Conservation (phyloP, 208 protist genomes). For the Leishmania tarentolae region DNA sequence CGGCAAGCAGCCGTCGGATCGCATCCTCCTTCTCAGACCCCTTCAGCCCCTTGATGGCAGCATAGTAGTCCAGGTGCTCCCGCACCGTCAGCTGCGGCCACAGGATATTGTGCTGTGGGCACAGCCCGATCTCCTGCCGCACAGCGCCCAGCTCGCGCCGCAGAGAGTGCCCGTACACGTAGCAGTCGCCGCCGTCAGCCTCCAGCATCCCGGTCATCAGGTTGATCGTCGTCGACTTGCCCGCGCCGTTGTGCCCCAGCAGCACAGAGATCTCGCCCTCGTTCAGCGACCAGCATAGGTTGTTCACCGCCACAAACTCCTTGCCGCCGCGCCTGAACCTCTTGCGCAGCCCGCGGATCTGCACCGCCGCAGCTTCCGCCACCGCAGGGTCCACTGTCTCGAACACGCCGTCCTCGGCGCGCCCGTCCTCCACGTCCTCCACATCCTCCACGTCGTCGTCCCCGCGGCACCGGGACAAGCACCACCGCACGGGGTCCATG, state of each 20-base stretch:
- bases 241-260: constrained; percentile 83
- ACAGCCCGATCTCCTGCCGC: constrained; percentile 76
- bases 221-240: constrained; percentile 83
- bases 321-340: constrained; percentile 38
- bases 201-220: constrained; percentile 82
- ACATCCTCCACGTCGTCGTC: background rate
- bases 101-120: constrained; percentile 61
- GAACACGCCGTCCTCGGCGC: constrained; percentile 25
- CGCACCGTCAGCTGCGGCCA: constrained; percentile 78
- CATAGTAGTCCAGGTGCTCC: constrained; percentile 93
- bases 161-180: constrained; percentile 75
- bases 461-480: constrained; percentile 41
- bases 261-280: constrained; percentile 70
- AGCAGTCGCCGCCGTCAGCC: constrained; percentile 66
- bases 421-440: constrained; percentile 27
- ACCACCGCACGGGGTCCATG: constrained; percentile 41
- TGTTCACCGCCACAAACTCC: constrained; percentile 63
- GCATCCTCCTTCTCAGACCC: constrained; percentile 28
- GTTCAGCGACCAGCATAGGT: constrained; percentile 60
- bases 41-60: constrained; percentile 80
- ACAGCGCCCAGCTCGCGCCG: constrained; percentile 40
- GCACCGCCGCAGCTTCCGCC: constrained; percentile 21
- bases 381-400: constrained; percentile 30
- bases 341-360: constrained; percentile 36
- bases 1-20: constrained; percentile 45